Evolutionary conservation across 1,284 basidiomycete species (phyloP), one percentile per base, ranked within the genome.

Genomic region (Meripilus lineatus): DNA sequence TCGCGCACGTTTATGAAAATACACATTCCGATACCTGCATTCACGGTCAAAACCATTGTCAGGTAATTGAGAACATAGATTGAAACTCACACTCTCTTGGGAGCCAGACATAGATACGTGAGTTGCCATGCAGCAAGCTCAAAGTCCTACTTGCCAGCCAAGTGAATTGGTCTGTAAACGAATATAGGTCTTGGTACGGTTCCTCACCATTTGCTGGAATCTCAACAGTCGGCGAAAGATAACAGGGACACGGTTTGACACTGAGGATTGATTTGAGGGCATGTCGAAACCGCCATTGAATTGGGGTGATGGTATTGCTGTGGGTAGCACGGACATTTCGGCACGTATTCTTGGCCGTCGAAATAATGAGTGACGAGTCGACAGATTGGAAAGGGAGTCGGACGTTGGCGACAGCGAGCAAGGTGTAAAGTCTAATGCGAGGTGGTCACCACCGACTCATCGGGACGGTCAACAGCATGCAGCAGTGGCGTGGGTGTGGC

Each of bases 91-190:
- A 96, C 93, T 77, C 90, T 75, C 58, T 87, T 77, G 0, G 93
- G 93, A 3, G 91, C 83, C 43, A 96, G 76, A 58, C 91, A 93
- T 7, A 96, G 72, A 66, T 94, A 95, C 13, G 89, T 91, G 48
- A 96, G 66, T 61, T 95, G 91, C 90, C 92, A 95, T 36, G 89
- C 86, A 18, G 93, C 93, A 44, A 94, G 70, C 64, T 96, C 93
- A 66, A 96, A 95, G 65, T 96, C 93, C 92, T 95, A 62, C 20
- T 48, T 47, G 44, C 40, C 40, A 36, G 11, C 40, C 22, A 40
- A 44, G 20, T 39, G 30, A 28, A 35, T 39, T 11, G n/a, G 38
- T n/a, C n/a, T 17, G 21, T 5, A n/a, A 21, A 5, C 15, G 14
- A 15, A 20, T 40, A 40, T 20, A 33, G 11, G 22, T 28, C 11